These are phyloP conservation scores for Wallacemonas rigidus DNA, from an alignment of 208 protist genomes.

Conservation along the genomic window DNA sequence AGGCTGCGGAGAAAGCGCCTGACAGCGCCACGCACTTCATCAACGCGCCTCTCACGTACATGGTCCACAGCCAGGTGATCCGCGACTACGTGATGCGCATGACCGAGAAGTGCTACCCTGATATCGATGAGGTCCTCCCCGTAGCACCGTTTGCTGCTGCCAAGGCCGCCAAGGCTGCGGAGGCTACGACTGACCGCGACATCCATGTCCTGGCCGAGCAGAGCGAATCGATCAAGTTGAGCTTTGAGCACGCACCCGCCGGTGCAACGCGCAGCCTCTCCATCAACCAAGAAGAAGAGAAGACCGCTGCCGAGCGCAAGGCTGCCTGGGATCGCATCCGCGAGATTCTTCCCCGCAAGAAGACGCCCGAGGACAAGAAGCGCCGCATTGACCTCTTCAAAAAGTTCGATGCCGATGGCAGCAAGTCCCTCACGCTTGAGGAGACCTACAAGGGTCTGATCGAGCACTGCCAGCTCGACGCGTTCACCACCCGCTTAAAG, in stretches of 20 bases:
- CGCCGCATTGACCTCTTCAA: conserved; percentile 47
- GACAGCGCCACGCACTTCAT: conserved; percentile 13
- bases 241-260: conserved; percentile 14
- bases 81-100: conserved; percentile 24
- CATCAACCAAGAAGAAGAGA: conserved; percentile 31
- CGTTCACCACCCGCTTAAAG: conserved; percentile 34
- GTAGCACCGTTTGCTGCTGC: neutral
- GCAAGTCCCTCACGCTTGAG: conserved; percentile 40
- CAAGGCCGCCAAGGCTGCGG: neutral
- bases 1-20: neutral
- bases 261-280: conserved; percentile 6
- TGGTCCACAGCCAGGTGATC: conserved; percentile 19
- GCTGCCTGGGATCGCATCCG: conserved; percentile 19
- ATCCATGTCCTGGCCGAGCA: conserved; percentile 9
- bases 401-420: conserved; percentile 53
- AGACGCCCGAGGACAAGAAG: conserved; percentile 33
- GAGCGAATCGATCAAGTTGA: conserved; percentile 12
- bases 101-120: conserved; percentile 14
- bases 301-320: conserved; percentile 13
- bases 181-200: conserved; percentile 10
- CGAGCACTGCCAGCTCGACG: conserved; percentile 23
- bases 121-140: conserved; percentile 15
- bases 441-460: conserved; percentile 45
- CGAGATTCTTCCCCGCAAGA: conserved; percentile 26
- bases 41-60: conserved; percentile 18